Base-by-base conservation (phyloP, 163 green algal genomes). In the Chlorella variabilis region DNA sequence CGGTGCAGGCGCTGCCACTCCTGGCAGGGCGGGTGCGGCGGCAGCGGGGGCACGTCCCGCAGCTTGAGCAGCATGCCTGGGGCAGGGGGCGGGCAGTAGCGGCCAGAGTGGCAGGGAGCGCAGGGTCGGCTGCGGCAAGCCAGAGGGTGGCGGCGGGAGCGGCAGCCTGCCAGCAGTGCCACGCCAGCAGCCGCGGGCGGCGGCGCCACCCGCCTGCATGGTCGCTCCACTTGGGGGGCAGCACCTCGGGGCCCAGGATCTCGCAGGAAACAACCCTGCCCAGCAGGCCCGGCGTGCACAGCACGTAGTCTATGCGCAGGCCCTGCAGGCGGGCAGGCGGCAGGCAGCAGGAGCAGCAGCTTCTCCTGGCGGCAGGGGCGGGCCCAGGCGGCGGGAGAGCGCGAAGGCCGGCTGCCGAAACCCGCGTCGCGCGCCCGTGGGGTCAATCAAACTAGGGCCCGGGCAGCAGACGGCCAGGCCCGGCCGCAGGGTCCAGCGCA, bases 201-300 rank as follows among this genome's bases (percentile, higher is more conserved):
- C n/a, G n/a, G n/a, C 54, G 9, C 31, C 21, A 29, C 77, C 31
- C 25, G 69, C 77, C 87, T n/a, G 89, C 89, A 70, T 95, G 91
- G 88, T 95, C 91, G 71, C 87, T 92, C 93, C 93, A 97, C 81
- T 97, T 96, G 25, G 89, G 88, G 4, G 92, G 93, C 65, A 95
- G 78, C 11, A 62, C 66, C 20, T 89, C 49, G 2, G 67, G 69
- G 56, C 59, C 18, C 11, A 97, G 48, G 5, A 95, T 61, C 71
- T 95, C 91, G 63, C 93, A 95, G 0, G 74, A 88, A 4, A 81
- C 82, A 1, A 96, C 75, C 21, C 85, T 78, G 11, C 54, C 25
- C 76, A 93, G 71, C 54, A 97, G 78, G 17, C 70, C 85, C 0
- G 82, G 86, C 13, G 75, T 87, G 59, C 86, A 77, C 25, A 96